Conservation (phyloP, 2,329 filamentous ascomycete genomes). For the Coniochaeta sp. region DNA sequence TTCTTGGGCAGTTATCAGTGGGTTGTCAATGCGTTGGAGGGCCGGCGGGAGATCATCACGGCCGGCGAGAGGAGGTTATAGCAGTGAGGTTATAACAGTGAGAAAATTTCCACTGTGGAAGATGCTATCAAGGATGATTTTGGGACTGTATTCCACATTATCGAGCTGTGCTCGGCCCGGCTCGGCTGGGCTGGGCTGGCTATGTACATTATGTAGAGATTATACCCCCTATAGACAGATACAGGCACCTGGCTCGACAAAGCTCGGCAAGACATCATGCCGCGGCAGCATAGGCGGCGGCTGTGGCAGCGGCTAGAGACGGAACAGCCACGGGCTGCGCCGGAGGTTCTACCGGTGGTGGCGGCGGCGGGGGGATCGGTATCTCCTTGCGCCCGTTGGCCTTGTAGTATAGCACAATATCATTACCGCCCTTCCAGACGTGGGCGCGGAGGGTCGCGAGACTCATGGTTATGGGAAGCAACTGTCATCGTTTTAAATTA, state of each 20-base stretch:
- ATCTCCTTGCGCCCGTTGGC: slow-evolving; percentile 75
- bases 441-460: slow-evolving; percentile 88
- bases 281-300: slow-evolving; percentile 2
- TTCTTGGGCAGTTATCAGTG: slow-evolving; percentile 93
- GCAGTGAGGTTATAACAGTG: neutral
- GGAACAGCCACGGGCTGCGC: neutral
- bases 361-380: slow-evolving; percentile 23
- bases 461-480: slow-evolving; percentile 76
- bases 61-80: neutral
- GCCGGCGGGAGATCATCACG: slow-evolving; percentile 10
- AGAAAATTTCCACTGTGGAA: too few species aligned
- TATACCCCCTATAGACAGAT: slow-evolving; percentile 4
- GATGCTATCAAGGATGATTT: too few species aligned
- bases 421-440: slow-evolving; percentile 91
- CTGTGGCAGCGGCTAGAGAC: neutral
- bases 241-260: neutral
- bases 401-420: slow-evolving; percentile 86
- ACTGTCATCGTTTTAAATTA: slow-evolving; percentile 30
- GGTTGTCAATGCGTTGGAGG: slow-evolving; percentile 66
- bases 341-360: slow-evolving; percentile 8
- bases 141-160: neutral
- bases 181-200: neutral
- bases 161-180: too few species aligned
- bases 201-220: slow-evolving; percentile 6
- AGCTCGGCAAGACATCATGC: neutral